A percentile compares a stretch with the other conserved stretches of the same genome.
Evolutionary conservation across 306 rosid species (phyloP).

Genomic region (Trifolium repens): DNA sequence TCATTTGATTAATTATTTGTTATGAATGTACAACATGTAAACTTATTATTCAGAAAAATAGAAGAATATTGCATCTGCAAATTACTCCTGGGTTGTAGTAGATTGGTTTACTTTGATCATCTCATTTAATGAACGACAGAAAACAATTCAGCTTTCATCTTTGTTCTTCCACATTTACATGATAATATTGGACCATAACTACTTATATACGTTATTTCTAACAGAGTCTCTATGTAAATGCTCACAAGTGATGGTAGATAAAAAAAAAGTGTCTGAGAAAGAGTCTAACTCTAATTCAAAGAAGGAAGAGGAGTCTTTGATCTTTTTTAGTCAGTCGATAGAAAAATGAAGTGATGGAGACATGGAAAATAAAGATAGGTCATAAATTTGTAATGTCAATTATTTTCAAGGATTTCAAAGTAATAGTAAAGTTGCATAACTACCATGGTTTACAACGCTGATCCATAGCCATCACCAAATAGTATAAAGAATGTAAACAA

Average conservation of each 20-base stretch:
- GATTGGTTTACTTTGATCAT: neutral
- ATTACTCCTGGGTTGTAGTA: slow-evolving; percentile 9
- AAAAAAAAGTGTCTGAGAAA: neutral
- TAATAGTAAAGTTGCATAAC: neutral
- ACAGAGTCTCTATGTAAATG: neutral
- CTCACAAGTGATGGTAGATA: neutral
- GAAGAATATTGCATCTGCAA: slow-evolving; percentile 31
- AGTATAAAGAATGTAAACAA: neutral
- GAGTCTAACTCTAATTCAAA: neutral
- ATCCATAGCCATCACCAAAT: neutral
- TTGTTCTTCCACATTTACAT: neutral
- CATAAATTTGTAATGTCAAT: neutral
- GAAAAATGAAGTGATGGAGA: neutral
- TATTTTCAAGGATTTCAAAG: slow-evolving; percentile 3
- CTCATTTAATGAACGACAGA: neutral
- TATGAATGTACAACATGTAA: slow-evolving; percentile 12
- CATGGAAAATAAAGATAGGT: neutral
- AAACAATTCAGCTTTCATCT: neutral
- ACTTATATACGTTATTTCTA: neutral
- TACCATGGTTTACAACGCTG: neutral
- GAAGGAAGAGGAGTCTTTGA: neutral
- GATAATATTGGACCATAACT: neutral
- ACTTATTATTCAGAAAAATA: slow-evolving; percentile 15
- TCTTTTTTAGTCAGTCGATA: neutral
- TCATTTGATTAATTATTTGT: slow-evolving; percentile 40